Conservation (phyloP, 2,329 filamentous ascomycete species). For the Calcarisporium arbuscula region DNA sequence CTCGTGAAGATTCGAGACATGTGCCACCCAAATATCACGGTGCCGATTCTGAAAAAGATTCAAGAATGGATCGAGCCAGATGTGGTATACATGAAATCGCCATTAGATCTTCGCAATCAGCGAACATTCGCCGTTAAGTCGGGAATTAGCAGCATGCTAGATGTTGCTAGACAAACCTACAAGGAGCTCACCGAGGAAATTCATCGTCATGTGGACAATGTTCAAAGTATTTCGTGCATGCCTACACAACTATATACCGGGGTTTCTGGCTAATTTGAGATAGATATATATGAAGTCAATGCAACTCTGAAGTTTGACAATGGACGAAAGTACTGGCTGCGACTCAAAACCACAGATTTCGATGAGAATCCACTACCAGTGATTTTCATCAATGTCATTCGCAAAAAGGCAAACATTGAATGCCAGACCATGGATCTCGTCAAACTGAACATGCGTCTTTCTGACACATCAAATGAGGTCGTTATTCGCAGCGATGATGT, state of each 20-base stretch:
- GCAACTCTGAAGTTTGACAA: constrained; percentile 71
- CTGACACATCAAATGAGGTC: constrained; percentile 77
- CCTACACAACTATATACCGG: too few species aligned
- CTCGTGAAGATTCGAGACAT: constrained; percentile 62
- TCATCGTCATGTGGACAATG: constrained; percentile 59
- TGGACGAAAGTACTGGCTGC: constrained; percentile 73
- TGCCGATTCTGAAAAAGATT: constrained; percentile 59
- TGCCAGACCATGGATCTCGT: constrained; percentile 82
- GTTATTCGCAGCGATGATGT: constrained; percentile 74
- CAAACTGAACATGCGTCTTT: constrained; percentile 72
- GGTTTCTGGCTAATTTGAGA: too few species aligned
- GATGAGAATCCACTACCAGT: constrained; percentile 55
- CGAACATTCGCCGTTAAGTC: constrained; percentile 84
- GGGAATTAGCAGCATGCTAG: constrained; percentile 77
- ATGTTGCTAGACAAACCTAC: constrained; percentile 82
- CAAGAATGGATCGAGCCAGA: constrained; percentile 70
- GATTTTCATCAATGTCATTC: constrained; percentile 69
- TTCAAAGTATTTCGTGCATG: constrained; percentile 48
- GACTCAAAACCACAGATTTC: constrained; percentile 56
- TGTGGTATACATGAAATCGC: constrained; percentile 68
- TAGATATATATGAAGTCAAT: constrained; percentile 51
- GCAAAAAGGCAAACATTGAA: constrained; percentile 70
- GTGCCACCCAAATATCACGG: constrained; percentile 58
- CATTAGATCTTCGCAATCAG: constrained; percentile 84
- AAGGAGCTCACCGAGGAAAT: constrained; percentile 81